Base-by-base conservation (phyloP, 129 eudicot species). In the Artemisia tridentata region DNA sequence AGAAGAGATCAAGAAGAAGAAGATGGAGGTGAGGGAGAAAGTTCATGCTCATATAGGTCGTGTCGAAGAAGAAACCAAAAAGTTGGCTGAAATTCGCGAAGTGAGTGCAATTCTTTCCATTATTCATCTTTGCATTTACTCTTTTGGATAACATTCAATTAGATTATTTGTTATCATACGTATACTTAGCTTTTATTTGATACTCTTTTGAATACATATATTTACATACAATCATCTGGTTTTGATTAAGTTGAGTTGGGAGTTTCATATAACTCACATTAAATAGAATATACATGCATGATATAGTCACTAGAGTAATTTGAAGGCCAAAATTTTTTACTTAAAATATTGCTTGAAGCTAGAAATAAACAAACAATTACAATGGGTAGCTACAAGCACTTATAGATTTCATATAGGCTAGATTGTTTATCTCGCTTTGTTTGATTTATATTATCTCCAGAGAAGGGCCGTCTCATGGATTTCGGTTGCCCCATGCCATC, bases 1-100 rank as follows among this genome's bases (percentile, higher is more conserved):
- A 74, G 98, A 93, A 69, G 98, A 87, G 80, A 89, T 93, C 73
- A 88, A 80, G 90, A 89, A 78, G 87, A 89, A 81, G 88, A 89
- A 84, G 68, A 70, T 78, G 79, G 92, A 86, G 87, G 84, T 92
- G 13, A 78, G 66, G 53, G 92, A 89, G 76, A 90, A 79, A 60
- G 92, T 92, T 64, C 90, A 87, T 63, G 92, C 96, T 80, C 95
- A 87, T 7, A 43, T 89, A 23, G 95, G 91, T 3, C 96, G 95
- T 0, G 95, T 86, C 7, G 92, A 83, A 76, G 98, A 85, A 72
- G 98, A 92, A 86, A 77, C 96, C 59, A 89, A 85, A 73, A 82
- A 80, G 19, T 76, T 92, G 70, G 81, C 90, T 54, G 83, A 78
- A 41, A 92, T 92, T 78, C 88, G 92, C 8, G 83, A 79, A 72